Base-by-base conservation (phyloP, 2,329 filamentous ascomycete species). In the Cladosporium oxysporum region DNA sequence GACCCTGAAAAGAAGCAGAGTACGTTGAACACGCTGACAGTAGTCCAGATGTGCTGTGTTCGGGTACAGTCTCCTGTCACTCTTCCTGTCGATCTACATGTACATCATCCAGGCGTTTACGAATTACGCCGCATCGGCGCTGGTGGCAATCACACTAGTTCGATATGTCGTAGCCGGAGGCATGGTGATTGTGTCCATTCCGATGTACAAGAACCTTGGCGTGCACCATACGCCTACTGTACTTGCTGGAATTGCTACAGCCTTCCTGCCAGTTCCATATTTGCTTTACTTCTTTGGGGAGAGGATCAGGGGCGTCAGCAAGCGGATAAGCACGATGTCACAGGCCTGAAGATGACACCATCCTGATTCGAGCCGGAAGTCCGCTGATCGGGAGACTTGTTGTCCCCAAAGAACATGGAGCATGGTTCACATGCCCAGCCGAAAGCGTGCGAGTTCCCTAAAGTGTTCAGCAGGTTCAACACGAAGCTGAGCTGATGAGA, bases 41-140 rank as follows among this genome's bases (percentile, higher is more conserved):
- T 80, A 78, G 0, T 76, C 79, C 5, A 79, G 83, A 5, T 71
- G 81, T 0, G 81, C 80, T 0, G 75, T 82, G 0, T 83, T 84
- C 47, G 81, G 82, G 1, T 82, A 79, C 49, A 79, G 78, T 3
- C 76, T 83, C 66, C 79, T 79, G 61, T 77, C 78, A 2, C 79
- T 83, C 66, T 82, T 79, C 67, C 76, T 80, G 37, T 75, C 76
- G 7, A 67, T 66, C 26, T 75, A 75, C 67, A 67, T 71, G 66
- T 76, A 76, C 60, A 72, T 76, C 57, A 73, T 76, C 47, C 79
- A 81, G 67, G 75, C 71, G 23, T 83, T 81, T 68, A 75, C 74
- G 12, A 68, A 66, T 6, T 79, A 79, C 50, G 78, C 80, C 7
- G 80, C 80, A 5, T 77, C 74, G 23, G 81, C 76, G 1, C 67